phyloP scores from a whole-genome alignment of 768 basidiomycete species.

The Arthromyces matolae region DNA sequence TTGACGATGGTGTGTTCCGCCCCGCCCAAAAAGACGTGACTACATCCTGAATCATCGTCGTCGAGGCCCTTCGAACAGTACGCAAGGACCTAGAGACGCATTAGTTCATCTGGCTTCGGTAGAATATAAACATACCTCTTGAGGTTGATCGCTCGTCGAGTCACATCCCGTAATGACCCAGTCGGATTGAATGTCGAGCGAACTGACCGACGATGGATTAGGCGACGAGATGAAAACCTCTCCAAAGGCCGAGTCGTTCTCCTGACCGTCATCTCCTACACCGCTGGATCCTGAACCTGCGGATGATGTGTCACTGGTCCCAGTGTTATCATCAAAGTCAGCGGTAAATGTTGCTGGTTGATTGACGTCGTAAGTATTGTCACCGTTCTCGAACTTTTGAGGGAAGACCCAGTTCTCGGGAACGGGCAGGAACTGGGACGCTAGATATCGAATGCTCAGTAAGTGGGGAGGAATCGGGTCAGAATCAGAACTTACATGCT shows the following conservation, averaged over 20 bases:
- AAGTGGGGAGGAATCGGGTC: too few species aligned
- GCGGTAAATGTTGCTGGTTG: conserved; percentile 1
- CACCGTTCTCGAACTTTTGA: background rate
- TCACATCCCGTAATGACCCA: conserved; percentile 1
- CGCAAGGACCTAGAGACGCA: background rate
- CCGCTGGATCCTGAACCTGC: background rate
- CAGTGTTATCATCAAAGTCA: conserved; percentile 1
- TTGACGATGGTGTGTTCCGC: background rate
- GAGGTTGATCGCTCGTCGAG: background rate
- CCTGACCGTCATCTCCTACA: background rate
- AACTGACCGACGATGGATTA: background rate
- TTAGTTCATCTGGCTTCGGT: background rate
- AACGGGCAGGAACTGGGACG: background rate
- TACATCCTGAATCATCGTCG: conserved; percentile 1
- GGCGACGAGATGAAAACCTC: conserved; percentile 2
- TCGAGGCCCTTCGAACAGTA: background rate
- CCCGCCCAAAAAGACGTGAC: conserved; percentile 1
- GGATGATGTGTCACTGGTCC: background rate
- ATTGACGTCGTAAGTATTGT: background rate
- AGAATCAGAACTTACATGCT: background rate
- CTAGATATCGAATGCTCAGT: background rate
- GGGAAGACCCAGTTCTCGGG: background rate
- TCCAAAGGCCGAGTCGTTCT: background rate
- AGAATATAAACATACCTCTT: background rate
- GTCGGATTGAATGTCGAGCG: background rate